Evolutionary conservation across 345 rosid genomes (phyloP).

Genomic region (Brassica incana): DNA sequence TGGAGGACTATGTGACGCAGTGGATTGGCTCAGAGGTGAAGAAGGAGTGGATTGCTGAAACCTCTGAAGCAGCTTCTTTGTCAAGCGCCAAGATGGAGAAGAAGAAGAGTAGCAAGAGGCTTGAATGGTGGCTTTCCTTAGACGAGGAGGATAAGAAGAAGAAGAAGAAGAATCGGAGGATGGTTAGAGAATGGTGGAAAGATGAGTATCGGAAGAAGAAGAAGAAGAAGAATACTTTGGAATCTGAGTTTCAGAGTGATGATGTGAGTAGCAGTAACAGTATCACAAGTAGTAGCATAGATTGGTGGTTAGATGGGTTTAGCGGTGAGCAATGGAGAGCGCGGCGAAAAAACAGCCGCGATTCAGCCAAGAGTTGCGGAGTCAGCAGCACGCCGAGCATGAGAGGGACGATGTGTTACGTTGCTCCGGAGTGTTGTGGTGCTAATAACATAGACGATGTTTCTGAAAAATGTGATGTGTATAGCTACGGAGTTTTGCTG

Average conservation of each 20-base stretch:
- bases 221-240: constrained; percentile 49
- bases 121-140: constrained; percentile 91
- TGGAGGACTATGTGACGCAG: constrained; percentile 85
- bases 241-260: constrained; percentile 39
- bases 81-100: constrained; percentile 26
- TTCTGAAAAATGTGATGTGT: constrained; percentile 88
- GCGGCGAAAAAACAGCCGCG: constrained; percentile 51
- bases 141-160: constrained; percentile 66
- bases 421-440: constrained; percentile 88
- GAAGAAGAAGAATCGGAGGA: constrained; percentile 48
- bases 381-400: constrained; percentile 91
- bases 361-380: constrained; percentile 72
- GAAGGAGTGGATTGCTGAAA: constrained; percentile 61
- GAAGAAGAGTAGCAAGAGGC: constrained; percentile 50
- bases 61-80: constrained; percentile 37
- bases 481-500: constrained; percentile 76
- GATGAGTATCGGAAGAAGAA: constrained; percentile 76
- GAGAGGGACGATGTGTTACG: constrained; percentile 94
- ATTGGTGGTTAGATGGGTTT: constrained; percentile 77
- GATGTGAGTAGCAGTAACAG: constrained; percentile 49
- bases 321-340: constrained; percentile 74
- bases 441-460: constrained; percentile 49
- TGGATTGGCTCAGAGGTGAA: constrained; percentile 91
- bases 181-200: constrained; percentile 95
- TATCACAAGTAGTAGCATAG: constrained; percentile 61